A percentile compares a stretch with the other conserved stretches of the same genome.
Evolutionary conservation across 2,329 filamentous ascomycete species (phyloP).

Genomic region (Aspergillus costaricaensis): DNA sequence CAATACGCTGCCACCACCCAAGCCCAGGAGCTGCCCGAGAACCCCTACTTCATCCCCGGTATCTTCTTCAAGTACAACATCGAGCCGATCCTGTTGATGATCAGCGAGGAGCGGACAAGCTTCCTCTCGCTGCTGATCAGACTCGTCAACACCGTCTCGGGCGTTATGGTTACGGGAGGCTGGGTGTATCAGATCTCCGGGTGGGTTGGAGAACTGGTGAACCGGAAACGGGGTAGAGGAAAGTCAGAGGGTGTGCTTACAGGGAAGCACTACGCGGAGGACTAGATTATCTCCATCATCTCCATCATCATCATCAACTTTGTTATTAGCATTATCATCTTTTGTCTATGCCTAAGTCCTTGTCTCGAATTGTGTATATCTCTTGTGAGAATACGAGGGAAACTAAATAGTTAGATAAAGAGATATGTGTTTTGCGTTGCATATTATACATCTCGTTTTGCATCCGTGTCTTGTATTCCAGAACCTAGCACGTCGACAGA

Average conservation of each 20-base stretch:
- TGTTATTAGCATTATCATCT: not conserved
- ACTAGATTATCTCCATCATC: slow-evolving; percentile 14
- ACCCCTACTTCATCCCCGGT: slow-evolving; percentile 67
- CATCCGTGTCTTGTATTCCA: too few relatives aligned
- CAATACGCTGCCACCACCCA: slow-evolving; percentile 97
- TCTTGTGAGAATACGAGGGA: too few relatives aligned
- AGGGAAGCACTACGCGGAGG: slow-evolving; percentile 41
- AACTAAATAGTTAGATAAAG: too few relatives aligned
- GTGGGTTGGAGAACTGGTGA: slow-evolving; percentile 62
- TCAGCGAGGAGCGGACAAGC: slow-evolving; percentile 77
- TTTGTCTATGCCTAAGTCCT: not conserved
- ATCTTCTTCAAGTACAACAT: slow-evolving; percentile 99
- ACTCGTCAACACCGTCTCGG: slow-evolving; percentile 85
- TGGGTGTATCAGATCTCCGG: slow-evolving; percentile 87
- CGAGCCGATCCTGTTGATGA: slow-evolving; percentile 85
- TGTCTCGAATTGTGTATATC: too few relatives aligned
- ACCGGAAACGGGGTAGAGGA: slow-evolving; percentile 40
- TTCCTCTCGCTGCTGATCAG: slow-evolving; percentile 75
- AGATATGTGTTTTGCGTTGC: too few relatives aligned
- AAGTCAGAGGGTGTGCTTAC: slow-evolving; percentile 53
- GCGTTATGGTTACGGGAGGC: slow-evolving; percentile 88
- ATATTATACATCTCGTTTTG: too few relatives aligned
- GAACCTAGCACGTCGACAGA: too few relatives aligned
- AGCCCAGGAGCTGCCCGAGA: slow-evolving; percentile 64
- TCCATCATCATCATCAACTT: too few relatives aligned